Base-by-base conservation (phyloP, 139 green algal species). In the Asterochloris sp. region DNA sequence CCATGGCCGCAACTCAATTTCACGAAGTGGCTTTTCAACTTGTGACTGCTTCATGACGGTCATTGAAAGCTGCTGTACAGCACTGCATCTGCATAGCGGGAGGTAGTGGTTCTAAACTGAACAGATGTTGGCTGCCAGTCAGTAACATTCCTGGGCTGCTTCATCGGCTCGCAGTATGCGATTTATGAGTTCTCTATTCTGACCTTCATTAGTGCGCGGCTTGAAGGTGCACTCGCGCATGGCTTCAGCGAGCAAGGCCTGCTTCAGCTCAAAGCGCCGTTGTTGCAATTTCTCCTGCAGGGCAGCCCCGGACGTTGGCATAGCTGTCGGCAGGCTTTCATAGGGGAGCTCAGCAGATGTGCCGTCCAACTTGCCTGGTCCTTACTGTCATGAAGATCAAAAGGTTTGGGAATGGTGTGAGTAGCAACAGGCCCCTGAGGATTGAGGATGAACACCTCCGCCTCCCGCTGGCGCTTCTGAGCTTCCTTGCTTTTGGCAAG, bases 171-270 rank as follows among this genome's bases (percentile, higher is more conserved):
- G 62, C 19, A 86, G 78, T 10, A 89, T 84, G n/a, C 26, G 77
- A n/a, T 61, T n/a, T 61, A 89, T 69, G 47, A 87, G 75, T 66
- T 89, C 79, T 27, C 68, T 83, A 26, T 84, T 88, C 29, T 63
- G 54, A 23, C n/a, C 63, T 15, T 85, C 62, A 73, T 91, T 91
- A 12, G 87, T 91, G 26, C 83, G 68, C 0, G 87, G 87, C 27
- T 73, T 74, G 78, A 91, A 91, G 24, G 87, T 87, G 81, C 87
- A 91, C 28, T 86, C 76, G 27, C 61, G 73, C 77, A 81, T 81
- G 26, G 77, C 77, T 62, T 81, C 77, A 23, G 77, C 62, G 26
- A 81, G 28, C n/a, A 81, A 28, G 27, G 29, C 73, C 27, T 81
- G 26, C 27, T 73, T 73, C 1, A 81, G 63, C 63, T 64, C 17